A percentile compares a stretch with the other conserved stretches of the same genome.
Evolutionary conservation across 2,329 filamentous ascomycete species (phyloP).

Genomic region (Apiospora hydei): DNA sequence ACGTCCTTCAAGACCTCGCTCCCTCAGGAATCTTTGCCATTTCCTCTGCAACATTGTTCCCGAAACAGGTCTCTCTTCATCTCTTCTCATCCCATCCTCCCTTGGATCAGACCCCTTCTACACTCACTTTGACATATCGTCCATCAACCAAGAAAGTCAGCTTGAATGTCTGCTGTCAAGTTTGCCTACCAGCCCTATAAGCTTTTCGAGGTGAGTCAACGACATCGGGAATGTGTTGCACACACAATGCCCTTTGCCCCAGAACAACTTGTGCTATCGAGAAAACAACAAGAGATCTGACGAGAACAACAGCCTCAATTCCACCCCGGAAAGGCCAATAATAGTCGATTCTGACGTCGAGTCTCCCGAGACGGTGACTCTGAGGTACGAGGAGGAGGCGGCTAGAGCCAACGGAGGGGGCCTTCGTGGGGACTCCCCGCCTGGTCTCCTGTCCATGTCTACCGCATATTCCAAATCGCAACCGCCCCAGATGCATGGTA

Average conservation of each 20-base stretch:
- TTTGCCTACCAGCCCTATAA: conserved; percentile 63
- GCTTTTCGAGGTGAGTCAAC: conserved; percentile 65
- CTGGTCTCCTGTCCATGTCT: conserved; percentile 75
- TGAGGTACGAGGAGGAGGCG: conserved; percentile 63
- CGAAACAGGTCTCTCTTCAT: conserved; percentile 46
- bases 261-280: conserved; percentile 19
- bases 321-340: conserved; percentile 61
- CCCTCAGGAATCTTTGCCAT: conserved; percentile 31
- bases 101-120: conserved; percentile 42
- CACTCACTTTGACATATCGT: conserved; percentile 29
- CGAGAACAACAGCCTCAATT: conserved; percentile 54
- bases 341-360: conserved; percentile 64
- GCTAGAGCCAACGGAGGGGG: conserved; percentile 59
- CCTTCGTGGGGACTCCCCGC: conserved; percentile 64
- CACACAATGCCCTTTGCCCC: conserved; percentile 10
- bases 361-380: conserved; percentile 63
- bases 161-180: conserved; percentile 66
- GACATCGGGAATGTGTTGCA: conserved; percentile 19
- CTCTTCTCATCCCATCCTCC: conserved; percentile 32
- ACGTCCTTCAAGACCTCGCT: conserved; percentile 24
- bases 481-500: conserved; percentile 82
- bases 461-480: conserved; percentile 77
- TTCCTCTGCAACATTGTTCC: conserved; percentile 42
- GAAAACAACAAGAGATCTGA: conserved; percentile 28
- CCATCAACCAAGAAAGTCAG: conserved; percentile 40